Percentiles rank a stretch among this genome's conserved stretches.
phyloP scores from a whole-genome alignment of 192 early-diverging fungal genomes.

The Umbelopsis sp. region DNA sequence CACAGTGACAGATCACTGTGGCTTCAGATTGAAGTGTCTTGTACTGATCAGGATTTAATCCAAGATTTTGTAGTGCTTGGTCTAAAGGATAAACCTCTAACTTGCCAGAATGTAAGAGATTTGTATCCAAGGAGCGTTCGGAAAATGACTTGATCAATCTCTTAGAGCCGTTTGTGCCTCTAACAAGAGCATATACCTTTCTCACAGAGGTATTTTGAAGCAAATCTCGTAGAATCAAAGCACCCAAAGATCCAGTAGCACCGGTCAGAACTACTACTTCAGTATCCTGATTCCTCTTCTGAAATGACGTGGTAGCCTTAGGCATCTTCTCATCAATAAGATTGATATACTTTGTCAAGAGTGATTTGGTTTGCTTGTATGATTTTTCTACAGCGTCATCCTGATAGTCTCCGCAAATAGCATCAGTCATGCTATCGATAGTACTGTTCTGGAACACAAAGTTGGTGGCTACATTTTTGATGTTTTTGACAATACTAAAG shows the following conservation, averaged over 20 bases:
- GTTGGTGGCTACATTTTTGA: slow-evolving; percentile 25
- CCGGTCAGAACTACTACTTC: slow-evolving; percentile 37
- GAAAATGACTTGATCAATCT: slow-evolving; percentile 27
- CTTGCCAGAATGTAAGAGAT: slow-evolving; percentile 7
- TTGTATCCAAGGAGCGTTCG: slow-evolving; percentile 25
- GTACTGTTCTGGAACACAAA: slow-evolving; percentile 33
- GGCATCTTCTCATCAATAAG: slow-evolving; percentile 13
- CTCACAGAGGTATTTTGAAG: slow-evolving; percentile 21
- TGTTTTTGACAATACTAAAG: not conserved
- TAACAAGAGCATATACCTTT: slow-evolving; percentile 33
- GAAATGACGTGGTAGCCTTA: not conserved
- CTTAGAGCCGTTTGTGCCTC: slow-evolving; percentile 21
- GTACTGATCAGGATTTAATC: slow-evolving; percentile 26
- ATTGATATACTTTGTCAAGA: no score
- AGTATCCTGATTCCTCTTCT: not conserved
- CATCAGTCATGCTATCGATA: slow-evolving; percentile 1
- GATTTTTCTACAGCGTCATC: not conserved
- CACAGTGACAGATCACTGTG: slow-evolving; percentile 36
- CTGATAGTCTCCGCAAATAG: not conserved
- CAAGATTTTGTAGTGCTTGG: slow-evolving; percentile 23
- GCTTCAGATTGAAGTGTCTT: slow-evolving; percentile 25
- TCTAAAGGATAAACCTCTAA: slow-evolving; percentile 20
- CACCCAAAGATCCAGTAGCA: slow-evolving; percentile 38
- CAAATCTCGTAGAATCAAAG: slow-evolving; percentile 28
- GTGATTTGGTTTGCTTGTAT: no score